A percentile compares a stretch with the other conserved stretches of the same genome.
These are phyloP conservation scores for Thalassiosira ordinaria DNA, from an alignment of 352 stramenopile species.

Conservation along the genomic window DNA sequence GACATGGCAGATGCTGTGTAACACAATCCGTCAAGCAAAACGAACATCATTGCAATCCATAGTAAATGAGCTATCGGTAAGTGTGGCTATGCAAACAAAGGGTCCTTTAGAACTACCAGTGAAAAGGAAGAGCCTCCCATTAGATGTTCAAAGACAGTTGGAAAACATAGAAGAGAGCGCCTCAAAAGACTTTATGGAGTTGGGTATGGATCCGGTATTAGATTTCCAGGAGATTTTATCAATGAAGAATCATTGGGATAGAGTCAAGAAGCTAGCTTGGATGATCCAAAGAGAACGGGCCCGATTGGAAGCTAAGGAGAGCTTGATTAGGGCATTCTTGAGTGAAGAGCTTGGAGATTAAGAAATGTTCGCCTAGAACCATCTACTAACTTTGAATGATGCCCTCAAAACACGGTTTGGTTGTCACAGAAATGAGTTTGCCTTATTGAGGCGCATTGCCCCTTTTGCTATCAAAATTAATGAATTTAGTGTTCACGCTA, in stretches of 20 bases:
- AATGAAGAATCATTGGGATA: conserved; percentile 34
- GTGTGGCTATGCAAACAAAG: conserved; percentile 32
- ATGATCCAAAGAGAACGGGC: conserved; percentile 46
- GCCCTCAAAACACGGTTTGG: neutral
- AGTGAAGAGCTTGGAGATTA: conserved; percentile 9
- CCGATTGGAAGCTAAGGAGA: conserved; percentile 55
- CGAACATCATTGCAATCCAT: conserved; percentile 27
- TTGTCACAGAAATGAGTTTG: neutral
- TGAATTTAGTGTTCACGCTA: no score
- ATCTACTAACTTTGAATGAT: no score
- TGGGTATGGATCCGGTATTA: conserved; percentile 57
- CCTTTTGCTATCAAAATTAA: neutral
- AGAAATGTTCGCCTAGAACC: conserved; percentile 4
- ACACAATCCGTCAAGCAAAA: conserved; percentile 54
- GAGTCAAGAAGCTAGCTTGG: conserved; percentile 35
- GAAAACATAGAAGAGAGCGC: conserved; percentile 51
- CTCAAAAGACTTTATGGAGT: conserved; percentile 43
- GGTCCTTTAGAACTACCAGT: conserved; percentile 58
- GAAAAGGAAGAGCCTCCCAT: conserved; percentile 43
- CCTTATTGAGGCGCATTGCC: neutral
- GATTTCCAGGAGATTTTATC: conserved; percentile 60
- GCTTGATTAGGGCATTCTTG: conserved; percentile 53
- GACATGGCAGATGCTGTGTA: conserved; percentile 60
- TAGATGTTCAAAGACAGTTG: conserved; percentile 45
- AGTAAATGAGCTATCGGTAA: conserved; percentile 56